phyloP scores from a whole-genome alignment of 1,284 basidiomycete genomes.

The Takashimella koratensis region DNA sequence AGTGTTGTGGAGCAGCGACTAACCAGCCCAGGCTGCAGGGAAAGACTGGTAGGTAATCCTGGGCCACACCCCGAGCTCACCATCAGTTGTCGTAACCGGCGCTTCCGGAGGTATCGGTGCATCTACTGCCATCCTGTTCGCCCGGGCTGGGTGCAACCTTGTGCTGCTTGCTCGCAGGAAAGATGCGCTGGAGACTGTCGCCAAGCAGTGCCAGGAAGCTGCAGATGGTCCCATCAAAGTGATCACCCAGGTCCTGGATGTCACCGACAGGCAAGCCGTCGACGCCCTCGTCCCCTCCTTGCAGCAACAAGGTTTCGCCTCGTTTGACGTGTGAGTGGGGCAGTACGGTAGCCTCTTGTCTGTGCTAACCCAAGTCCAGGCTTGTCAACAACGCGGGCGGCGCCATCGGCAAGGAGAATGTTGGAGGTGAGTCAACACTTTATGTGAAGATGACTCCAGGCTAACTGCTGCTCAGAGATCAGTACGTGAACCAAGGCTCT shows the following conservation, averaged over 20 bases:
- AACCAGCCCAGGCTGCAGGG: conserved; percentile 12
- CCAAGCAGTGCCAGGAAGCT: neutral
- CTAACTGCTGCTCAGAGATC: too few relatives aligned
- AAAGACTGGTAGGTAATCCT: conserved; percentile 15
- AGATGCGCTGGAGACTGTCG: conserved; percentile 58
- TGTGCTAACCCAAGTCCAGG: too few relatives aligned
- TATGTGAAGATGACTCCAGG: neutral
- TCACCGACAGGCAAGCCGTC: conserved; percentile 18
- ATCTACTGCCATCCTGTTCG: conserved; percentile 52
- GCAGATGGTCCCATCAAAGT: conserved; percentile 4
- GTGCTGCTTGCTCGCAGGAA: conserved; percentile 58
- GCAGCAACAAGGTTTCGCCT: neutral
- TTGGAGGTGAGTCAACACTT: conserved; percentile 10
- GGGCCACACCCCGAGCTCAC: neutral
- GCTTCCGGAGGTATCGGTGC: conserved; percentile 49
- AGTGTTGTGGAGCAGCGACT: neutral
- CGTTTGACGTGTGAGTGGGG: neutral
- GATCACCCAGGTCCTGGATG: conserved; percentile 13
- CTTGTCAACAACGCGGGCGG: conserved; percentile 24
- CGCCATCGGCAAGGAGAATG: conserved; percentile 22
- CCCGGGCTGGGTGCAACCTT: conserved; percentile 59
- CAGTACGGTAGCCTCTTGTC: too few relatives aligned
- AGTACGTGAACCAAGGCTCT: too few relatives aligned
- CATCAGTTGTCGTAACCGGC: conserved; percentile 43
- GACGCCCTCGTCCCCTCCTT: conserved; percentile 9